phyloP scores from a whole-genome alignment of 345 rosid species.

The Acer campestre region DNA sequence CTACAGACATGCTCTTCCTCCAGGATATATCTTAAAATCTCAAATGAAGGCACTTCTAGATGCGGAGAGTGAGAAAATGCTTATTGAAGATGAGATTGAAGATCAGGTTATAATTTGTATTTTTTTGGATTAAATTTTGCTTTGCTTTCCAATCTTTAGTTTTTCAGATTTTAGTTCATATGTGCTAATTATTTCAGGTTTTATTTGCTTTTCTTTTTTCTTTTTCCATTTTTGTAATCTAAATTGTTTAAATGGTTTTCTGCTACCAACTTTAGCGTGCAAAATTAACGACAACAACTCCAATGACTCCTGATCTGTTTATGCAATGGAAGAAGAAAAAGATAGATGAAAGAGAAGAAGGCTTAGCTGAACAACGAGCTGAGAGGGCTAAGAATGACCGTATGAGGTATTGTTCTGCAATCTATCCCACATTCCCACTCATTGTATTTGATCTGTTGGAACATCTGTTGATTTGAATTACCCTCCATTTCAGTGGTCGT shows the following conservation, averaged over 20 bases:
- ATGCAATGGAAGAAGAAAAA: slow-evolving; percentile 91
- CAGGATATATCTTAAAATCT: slow-evolving; percentile 87
- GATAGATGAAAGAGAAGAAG: slow-evolving; percentile 76
- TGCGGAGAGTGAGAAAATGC: slow-evolving; percentile 73
- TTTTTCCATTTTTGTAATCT: background rate
- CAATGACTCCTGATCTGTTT: slow-evolving; percentile 88
- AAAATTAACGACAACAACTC: slow-evolving; percentile 64
- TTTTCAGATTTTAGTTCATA: background rate
- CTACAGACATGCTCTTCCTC: slow-evolving; percentile 97
- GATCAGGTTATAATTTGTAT: slow-evolving; percentile 54
- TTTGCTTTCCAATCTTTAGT: background rate
- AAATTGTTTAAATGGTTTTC: slow-evolving; percentile 2
- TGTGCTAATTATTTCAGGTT: background rate
- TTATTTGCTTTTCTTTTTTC: background rate
- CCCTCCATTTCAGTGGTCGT: slow-evolving; percentile 70
- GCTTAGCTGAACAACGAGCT: slow-evolving; percentile 79
- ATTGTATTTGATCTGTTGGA: slow-evolving; percentile 9
- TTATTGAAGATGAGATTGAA: slow-evolving; percentile 93
- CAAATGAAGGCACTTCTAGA: slow-evolving; percentile 97
- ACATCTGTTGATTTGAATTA: slow-evolving; percentile 16
- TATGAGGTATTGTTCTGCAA: slow-evolving; percentile 65
- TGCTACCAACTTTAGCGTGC: slow-evolving; percentile 60
- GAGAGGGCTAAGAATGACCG: slow-evolving; percentile 98
- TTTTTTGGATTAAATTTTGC: slow-evolving; percentile 3
- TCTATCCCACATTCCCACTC: background rate